Evolutionary conservation across 495 filamentous ascomycete species (phyloP), one percentile per base, ranked within the genome.

Genomic region (Jackrogersella minutella): DNA sequence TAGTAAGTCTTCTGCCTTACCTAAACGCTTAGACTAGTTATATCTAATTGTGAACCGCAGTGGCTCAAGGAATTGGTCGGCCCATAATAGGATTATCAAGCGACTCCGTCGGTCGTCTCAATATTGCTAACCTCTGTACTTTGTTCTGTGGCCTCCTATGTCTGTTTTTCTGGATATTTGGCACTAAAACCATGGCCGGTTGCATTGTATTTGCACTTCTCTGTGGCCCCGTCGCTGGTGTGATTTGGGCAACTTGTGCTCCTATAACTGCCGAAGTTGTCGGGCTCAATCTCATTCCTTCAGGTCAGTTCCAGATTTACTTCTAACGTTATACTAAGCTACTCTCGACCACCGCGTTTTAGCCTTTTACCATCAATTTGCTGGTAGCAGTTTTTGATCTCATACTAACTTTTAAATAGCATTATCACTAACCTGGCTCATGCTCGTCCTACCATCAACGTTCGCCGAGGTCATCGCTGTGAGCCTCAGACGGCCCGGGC

Each of bases 221-320:
- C 11, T 81, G 83, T n/a, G 91, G 91, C 8, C 82, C 80, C 13
- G 87, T 93, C 10, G 83, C 89, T 5, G 91, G 91, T 22, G 87
- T 86, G 0, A 91, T 90, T 69, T 93, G 90, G 90, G 86, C 88
- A 5, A 87, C 86, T 4, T 79, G 90, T 16, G 88, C 82, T 2
- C 92, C 92, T 0, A 88, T 96, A 10, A 82, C 87, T 16, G 88
- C 89, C 0, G 92, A 96, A 71, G 87, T 95, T 17, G 87, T 95
- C 31, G 91, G 91, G 2, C 69, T 96, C 10, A 80, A 82, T 66
- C 79, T 91, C 43, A 79, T 94, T 2, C 91, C 92, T 22, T 85
- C 89, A 33, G 87, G 78, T 80, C 41, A 71, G 70, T 63, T 22
- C 13, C 33, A 34, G 14, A 14, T 11, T 34, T 43, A 19, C 22